Evolutionary conservation across 1,284 basidiomycete genomes (phyloP), one percentile per base, ranked within the genome.

Genomic region (Pseudozyma pruni): DNA sequence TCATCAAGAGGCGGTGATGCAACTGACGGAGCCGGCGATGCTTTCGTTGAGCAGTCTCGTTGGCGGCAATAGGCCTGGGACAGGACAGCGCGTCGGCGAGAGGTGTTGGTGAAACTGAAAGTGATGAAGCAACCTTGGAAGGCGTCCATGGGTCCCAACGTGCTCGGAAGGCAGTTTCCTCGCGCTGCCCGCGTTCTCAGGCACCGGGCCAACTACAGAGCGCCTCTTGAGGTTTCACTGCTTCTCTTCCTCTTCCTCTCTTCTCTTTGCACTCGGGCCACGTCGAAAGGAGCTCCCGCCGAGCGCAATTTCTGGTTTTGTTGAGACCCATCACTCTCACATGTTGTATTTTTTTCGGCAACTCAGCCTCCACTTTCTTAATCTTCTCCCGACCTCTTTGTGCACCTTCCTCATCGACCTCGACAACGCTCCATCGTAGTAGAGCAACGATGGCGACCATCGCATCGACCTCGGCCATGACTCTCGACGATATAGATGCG

Each of bases 321-420:
- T 43, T 43, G 16, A 8, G 6, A 3, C 1, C 8, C 1, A 5
- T 13, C 2, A 22, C 17, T 32, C 41, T 43, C 17, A 43, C 41
- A 43, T 0, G 4, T 43, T 13, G 4, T 5, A n/a, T n/a, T n/a
- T n/a, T n/a, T n/a, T n/a, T 13, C 29, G 11, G 42, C 62, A 49
- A 55, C 62, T 59, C 62, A 66, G 62, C 62, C 62, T 66, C 62
- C 62, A 66, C 56, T 44, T 46, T 5, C 17, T 14, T 35, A n/a
- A 22, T 32, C 25, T 37, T 2, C 20, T 9, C 8, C 22, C 20
- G 2, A 9, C n/a, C 9, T 27, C 41, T 39, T 27, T 48, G 13
- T 48, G 33, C 20, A 33, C 32, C 42, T 16, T 22, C 19, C 8
- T 22, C 32, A 33, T 19, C 40, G 7, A 35, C 22, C n/a, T 34